phyloP scores from a whole-genome alignment of 1,284 basidiomycete genomes.

The Ceratobasidium theobromae region DNA sequence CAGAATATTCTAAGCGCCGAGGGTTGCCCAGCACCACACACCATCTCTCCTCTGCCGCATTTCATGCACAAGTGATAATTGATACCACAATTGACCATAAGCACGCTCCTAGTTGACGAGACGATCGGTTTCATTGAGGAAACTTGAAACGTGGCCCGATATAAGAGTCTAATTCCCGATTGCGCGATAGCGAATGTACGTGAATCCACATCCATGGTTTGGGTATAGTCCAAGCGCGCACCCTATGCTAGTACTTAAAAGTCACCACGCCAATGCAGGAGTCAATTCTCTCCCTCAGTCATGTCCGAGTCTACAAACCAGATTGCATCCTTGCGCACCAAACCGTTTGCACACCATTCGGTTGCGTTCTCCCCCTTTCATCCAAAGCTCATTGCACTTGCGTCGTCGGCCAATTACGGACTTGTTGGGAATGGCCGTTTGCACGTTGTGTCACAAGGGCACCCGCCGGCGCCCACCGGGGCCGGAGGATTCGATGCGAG shows the following conservation, averaged over 20 bases:
- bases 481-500: conserved; percentile 17
- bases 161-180: conserved; percentile 10
- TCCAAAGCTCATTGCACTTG: conserved; percentile 76
- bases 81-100: too few relatives aligned
- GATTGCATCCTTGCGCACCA: conserved; percentile 56
- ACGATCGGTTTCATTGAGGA: background rate
- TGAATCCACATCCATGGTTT: background rate
- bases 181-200: background rate
- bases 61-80: background rate
- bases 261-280: background rate
- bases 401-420: conserved; percentile 92
- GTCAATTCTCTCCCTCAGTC: background rate
- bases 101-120: background rate
- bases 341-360: conserved; percentile 85
- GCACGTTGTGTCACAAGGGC: conserved; percentile 51
- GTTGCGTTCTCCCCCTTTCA: conserved; percentile 94
- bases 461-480: background rate
- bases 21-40: background rate
- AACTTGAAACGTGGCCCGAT: conserved; percentile 11
- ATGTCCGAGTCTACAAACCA: conserved; percentile 29
- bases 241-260: background rate
- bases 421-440: conserved; percentile 91
- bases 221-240: background rate
- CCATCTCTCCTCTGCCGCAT: background rate
- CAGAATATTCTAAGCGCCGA: background rate